These are phyloP conservation scores for Lichtheimia ornata DNA, from an alignment of 371 early-diverging fungal species.

Conservation along the genomic window DNA sequence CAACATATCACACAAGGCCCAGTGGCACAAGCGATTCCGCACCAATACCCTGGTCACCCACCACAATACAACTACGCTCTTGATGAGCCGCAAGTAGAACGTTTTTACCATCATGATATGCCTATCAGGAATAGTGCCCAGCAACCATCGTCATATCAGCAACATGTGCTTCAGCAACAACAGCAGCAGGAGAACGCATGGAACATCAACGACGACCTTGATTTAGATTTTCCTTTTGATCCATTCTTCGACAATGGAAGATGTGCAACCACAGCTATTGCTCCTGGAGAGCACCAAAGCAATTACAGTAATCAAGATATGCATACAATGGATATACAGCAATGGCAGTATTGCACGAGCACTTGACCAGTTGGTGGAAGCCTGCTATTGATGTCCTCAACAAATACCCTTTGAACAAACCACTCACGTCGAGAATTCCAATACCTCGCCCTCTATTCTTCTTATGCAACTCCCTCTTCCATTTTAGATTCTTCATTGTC, in stretches of 20 bases:
- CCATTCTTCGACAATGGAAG: conserved; percentile 31
- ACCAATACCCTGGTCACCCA: too few relatives aligned
- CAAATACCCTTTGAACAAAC: conserved; percentile 16
- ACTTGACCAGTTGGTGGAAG: neutral
- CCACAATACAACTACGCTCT: too few relatives aligned
- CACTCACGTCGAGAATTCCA: neutral
- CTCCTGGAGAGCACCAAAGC: neutral
- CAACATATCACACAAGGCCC: neutral
- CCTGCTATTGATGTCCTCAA: conserved; percentile 16
- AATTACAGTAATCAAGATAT: too few relatives aligned
- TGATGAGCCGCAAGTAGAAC: too few relatives aligned
- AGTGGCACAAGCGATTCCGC: neutral
- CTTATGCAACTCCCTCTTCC: too few relatives aligned
- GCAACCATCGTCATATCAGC: neutral
- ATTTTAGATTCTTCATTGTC: too few relatives aligned
- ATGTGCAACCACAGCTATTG: conserved; percentile 20
- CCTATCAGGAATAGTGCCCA: too few relatives aligned
- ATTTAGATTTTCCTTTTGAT: conserved; percentile 28
- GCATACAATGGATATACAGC: too few relatives aligned
- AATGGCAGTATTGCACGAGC: too few relatives aligned
- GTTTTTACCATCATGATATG: too few relatives aligned
- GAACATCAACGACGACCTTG: conserved; percentile 13
- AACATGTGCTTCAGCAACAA: neutral
- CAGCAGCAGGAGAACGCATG: conserved; percentile 12
- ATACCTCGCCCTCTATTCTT: too few relatives aligned